Base-by-base conservation (phyloP, 2,329 filamentous ascomycete genomes). In the Colletotrichum noveboracense region DNA sequence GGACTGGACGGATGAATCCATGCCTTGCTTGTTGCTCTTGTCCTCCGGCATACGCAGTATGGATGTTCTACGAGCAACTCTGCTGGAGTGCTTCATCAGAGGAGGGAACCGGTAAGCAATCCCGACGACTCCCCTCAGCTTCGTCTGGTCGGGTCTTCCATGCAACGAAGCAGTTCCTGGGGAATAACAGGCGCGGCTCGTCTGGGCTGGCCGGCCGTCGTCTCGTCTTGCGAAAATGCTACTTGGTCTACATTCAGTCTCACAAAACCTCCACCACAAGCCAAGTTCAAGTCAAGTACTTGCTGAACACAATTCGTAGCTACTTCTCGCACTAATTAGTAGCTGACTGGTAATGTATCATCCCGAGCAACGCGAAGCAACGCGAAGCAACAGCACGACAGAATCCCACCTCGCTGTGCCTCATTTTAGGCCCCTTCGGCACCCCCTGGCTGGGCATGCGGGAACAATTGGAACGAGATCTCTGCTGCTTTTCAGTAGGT, bases 181-280 rank as follows among this genome's bases (percentile, higher is more conserved):
- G 36, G 32, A 48, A 28, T 9, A 65, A 13, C 36, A 38, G 7
- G 36, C 36, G 60, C 32, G 64, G 64, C 32, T 55, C 64, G 32
- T 38, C 36, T 48, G 38, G 55, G 14, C 34, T 60, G 38, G 38
- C 38, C 38, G 26, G 64, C 52, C 70, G 36, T 55, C 65, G 65
- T 69, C 70, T 73, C 65, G 55, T 73, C 70, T 69, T 36, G 70
- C 55, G 30, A 34, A 74, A 74, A 56, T 9, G 58, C 48, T 60
- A 56, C 55, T 36, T n/a, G 1, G 10, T 62, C 16, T 62, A 32
- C 28, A 62, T 32, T 62, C 38, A n/a, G 9, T 43, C 38, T n/a
- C 38, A 12, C 38, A 10, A 43, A 43, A 43, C 38, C 6, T 3
- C 2, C 38, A 6, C 38, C 38, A 43, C 38, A 43, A n/a, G 18